Base-by-base conservation (phyloP, 495 filamentous ascomycete genomes). In the Hyphodiscus hymeniophilus region DNA sequence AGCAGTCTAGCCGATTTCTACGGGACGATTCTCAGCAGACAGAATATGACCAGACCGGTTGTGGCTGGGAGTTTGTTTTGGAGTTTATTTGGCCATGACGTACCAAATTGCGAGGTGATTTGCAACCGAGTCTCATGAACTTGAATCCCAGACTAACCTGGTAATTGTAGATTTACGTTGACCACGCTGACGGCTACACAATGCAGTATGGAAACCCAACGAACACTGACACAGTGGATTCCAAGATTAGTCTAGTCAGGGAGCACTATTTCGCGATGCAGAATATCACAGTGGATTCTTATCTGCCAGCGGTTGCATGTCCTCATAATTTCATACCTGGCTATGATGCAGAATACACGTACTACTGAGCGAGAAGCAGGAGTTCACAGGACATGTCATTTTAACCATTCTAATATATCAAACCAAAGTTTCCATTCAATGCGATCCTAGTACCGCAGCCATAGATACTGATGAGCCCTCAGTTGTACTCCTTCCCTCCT, bases 11-110 rank as follows among this genome's bases (percentile, higher is more conserved):
- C 62, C 20, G 55, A 64, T 1, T 76, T 71, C 56, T 74, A 66
- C 48, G 56, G 63, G 33, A 56, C 65, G 38, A 63, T 77, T 43
- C 66, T 75, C 45, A 52, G 60, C 26, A 65, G 61, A 13, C 62
- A 68, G 22, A 50, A 47, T 16, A 15, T n/a, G 16, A 39, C 1
- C 8, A 7, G n/a, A 2, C 47, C 43, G 3, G 60, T 61, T 1
- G 65, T 65, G 18, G 60, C 59, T 2, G 73, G 72, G 1, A 71
- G 73, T 53, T 35, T 69, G 15, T 74, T 74, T 51, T 74, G 71
- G 72, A 70, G 67, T 40, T 54, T 73, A 26, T 77, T 77, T 53
- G 67, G 66, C n/a, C 70, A 68, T 47, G 65, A 74, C 47, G 70
- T 68, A 13, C 71, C 71, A 0, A 60, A 74, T 55, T 77, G 74